A percentile compares a stretch with the other conserved stretches of the same genome.
Conservation (phyloP, 2,329 filamentous ascomycete species). For the Aspergillus phoenicis region DNA sequence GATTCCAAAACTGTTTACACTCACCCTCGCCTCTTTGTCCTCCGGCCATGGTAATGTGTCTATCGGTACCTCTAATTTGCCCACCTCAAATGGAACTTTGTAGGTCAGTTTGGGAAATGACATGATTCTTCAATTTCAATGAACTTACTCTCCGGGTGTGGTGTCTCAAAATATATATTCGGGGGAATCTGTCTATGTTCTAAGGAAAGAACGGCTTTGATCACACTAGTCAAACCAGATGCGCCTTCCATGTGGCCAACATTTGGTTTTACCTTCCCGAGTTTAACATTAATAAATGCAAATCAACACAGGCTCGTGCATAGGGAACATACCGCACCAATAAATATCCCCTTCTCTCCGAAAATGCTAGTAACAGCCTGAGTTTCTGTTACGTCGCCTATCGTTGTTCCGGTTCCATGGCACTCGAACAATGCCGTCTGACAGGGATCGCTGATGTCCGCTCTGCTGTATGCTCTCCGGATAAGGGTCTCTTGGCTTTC, state of each 20-base stretch:
- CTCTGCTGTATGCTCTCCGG: conserved; percentile 5
- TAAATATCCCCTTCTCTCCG: conserved; percentile 12
- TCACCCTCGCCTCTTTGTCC: conserved; percentile 19
- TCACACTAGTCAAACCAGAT: conserved; percentile 23
- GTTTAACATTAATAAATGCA: not conserved
- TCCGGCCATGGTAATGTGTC: conserved; percentile 23
- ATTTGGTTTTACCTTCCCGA: conserved; percentile 23
- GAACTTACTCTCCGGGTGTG: conserved; percentile 28
- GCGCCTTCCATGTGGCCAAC: conserved; percentile 26
- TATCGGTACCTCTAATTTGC: conserved; percentile 10
- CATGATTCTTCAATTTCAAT: not conserved
- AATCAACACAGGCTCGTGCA: not conserved
- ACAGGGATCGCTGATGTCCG: conserved; percentile 9
- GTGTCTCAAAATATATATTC: conserved; percentile 24
- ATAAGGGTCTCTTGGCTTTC: conserved; percentile 15
- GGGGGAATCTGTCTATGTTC: conserved; percentile 25
- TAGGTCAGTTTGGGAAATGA: not conserved
- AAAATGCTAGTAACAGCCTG: conserved; percentile 16
- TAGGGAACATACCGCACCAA: conserved; percentile 20
- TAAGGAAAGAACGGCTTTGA: conserved; percentile 24
- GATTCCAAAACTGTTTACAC: conserved; percentile 34
- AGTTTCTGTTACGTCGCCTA: conserved; percentile 11
- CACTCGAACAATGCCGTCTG: conserved; percentile 19
- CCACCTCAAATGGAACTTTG: not conserved
- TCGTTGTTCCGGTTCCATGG: conserved; percentile 18